Evolutionary conservation across 805 yeast species (phyloP), one percentile per base, ranked within the genome.

Genomic region (Zygosaccharomyces lentus): DNA sequence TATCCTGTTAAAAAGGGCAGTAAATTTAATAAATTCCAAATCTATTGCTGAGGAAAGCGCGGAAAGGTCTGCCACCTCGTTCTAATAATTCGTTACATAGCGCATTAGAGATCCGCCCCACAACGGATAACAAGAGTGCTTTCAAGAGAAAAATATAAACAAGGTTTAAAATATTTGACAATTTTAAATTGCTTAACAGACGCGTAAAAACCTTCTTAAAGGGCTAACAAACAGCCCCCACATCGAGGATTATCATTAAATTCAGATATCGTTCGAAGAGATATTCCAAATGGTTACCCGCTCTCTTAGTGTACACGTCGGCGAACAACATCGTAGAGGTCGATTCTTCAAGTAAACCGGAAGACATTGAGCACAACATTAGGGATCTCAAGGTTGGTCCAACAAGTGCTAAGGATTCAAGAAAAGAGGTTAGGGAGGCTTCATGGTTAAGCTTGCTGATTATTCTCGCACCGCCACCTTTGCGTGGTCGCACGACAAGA

Each of bases 381-480:
- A 26, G 31, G 41, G 41, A 31, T 25, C 13, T 35, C 26, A 16
- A 31, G 23, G 23, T 38, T 38, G 31, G 27, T 38, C 41, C 26
- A 13, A 21, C 25, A 31, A 30, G 16, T 40, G 31, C 23, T 13
- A 32, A 40, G 31, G 43, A 27, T 31, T 17, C 15, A 31, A 21
- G 17, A 34, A 34, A 27, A 19, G 23, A 19, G 23, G 31, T 27
- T 27, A 38, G 41, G 34, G 34, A 26, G 24, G 34, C 41, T 38
- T 27, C 19, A 82, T 84, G 90, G 91, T 88, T 57, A 88, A 87
- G 69, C 75, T 93, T 55, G 79, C 81, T 66, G 96, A 90, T 67
- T 80, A 87, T 60, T 74, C 79, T 51, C 77, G 88, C 56, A 87
- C 96, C 10, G 90, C 96, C 43, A 82, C 96, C n/a, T 88, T 93